A percentile compares a stretch with the other conserved stretches of the same genome.
These are phyloP conservation scores for Akanthomyces dipterigenus DNA, from an alignment of 2,329 filamentous ascomycete species.

Conservation along the genomic window DNA sequence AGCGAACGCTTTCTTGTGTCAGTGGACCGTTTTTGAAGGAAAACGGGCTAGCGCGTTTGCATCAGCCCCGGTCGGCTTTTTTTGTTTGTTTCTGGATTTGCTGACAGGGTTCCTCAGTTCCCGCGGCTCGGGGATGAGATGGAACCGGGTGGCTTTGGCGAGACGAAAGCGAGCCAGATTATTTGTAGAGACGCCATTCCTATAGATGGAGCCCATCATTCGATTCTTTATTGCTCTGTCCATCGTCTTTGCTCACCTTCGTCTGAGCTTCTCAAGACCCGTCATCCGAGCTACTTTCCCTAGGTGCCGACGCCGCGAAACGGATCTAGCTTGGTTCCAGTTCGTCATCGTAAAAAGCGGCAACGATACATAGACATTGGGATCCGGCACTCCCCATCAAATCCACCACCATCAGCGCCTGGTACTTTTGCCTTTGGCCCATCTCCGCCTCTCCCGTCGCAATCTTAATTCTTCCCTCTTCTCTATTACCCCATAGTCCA, in stretches of 20 bases:
- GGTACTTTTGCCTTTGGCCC: constrained; percentile 5
- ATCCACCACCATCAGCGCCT: not conserved
- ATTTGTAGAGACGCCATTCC: not conserved
- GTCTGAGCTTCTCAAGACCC: too few relatives aligned
- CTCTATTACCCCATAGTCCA: not conserved
- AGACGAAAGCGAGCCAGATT: not conserved
- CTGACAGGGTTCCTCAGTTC: not conserved
- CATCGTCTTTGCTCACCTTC: not conserved
- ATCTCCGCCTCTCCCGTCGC: constrained; percentile 7
- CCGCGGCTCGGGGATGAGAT: not conserved
- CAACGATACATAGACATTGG: not conserved
- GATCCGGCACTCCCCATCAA: too few relatives aligned
- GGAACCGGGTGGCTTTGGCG: not conserved
- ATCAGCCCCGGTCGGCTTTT: too few relatives aligned
- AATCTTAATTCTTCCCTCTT: not conserved
- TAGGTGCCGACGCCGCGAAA: not conserved
- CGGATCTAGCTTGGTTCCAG: not conserved
- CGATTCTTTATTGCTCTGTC: too few relatives aligned
- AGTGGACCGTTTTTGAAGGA: not conserved
- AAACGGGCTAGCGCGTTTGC: not conserved
- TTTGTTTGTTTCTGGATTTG: not conserved
- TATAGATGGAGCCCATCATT: not conserved
- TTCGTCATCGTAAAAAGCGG: constrained; percentile 1
- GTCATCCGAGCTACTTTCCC: too few relatives aligned
- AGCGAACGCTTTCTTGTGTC: not conserved